Percentiles rank a stretch among this genome's conserved stretches.
These are phyloP conservation scores for Akanthomyces uredinophilus DNA, from an alignment of 2,329 filamentous ascomycete species.

Conservation along the genomic window DNA sequence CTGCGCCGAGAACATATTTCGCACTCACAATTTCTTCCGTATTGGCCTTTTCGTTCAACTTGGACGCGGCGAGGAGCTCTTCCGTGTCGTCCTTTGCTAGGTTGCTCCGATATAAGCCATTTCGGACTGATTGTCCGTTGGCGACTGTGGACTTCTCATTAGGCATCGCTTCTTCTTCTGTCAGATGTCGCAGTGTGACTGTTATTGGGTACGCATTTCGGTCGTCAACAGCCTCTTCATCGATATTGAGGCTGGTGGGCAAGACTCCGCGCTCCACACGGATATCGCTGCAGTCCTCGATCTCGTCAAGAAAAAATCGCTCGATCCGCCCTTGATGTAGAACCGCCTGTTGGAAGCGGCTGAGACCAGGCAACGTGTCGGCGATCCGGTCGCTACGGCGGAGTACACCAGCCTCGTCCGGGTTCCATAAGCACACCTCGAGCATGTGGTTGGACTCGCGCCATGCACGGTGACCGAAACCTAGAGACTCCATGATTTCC, in stretches of 20 bases:
- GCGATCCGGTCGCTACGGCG: slow-evolving; percentile 54
- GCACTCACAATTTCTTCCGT: slow-evolving; percentile 28
- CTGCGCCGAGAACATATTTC: slow-evolving; percentile 62
- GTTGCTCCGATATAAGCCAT: slow-evolving; percentile 58
- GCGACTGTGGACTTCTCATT: slow-evolving; percentile 24
- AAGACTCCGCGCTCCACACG: slow-evolving; percentile 56
- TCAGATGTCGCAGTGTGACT: slow-evolving; percentile 52
- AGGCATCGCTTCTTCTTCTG: slow-evolving; percentile 53
- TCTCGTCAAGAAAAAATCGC: slow-evolving; percentile 58
- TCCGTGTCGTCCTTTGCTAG: slow-evolving; percentile 52
- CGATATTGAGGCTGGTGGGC: slow-evolving; percentile 50
- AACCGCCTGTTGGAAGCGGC: slow-evolving; percentile 59
- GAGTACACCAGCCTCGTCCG: slow-evolving; percentile 52
- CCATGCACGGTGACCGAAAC: slow-evolving; percentile 57
- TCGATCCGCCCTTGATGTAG: slow-evolving; percentile 70
- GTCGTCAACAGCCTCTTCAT: slow-evolving; percentile 45
- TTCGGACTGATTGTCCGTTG: slow-evolving; percentile 34
- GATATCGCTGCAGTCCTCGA: slow-evolving; percentile 35
- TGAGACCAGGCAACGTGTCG: slow-evolving; percentile 58
- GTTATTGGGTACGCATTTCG: slow-evolving; percentile 54
- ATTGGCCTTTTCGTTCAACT: slow-evolving; percentile 20
- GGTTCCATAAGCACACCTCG: slow-evolving; percentile 57
- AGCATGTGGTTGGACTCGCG: slow-evolving; percentile 64
- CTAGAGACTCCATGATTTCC: slow-evolving; percentile 69
- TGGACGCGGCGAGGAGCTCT: slow-evolving; percentile 35